Conservation (phyloP, 2,329 filamentous ascomycete genomes). For the Ophiosphaerella narmari region DNA sequence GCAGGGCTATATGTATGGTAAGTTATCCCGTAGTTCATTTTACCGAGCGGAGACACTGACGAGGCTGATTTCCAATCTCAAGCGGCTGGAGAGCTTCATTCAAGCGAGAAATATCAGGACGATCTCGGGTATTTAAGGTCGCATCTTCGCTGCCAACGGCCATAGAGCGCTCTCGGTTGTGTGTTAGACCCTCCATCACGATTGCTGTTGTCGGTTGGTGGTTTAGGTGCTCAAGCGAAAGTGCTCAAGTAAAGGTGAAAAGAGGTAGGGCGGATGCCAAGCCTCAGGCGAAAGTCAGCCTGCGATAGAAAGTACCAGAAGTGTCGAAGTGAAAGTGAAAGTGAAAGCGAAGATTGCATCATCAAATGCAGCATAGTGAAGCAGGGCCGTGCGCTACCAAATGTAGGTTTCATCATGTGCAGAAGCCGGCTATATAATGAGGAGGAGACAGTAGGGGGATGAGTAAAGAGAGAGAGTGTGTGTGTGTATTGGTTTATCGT, state of each 20-base stretch:
- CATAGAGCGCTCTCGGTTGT: too few species aligned
- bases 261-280: not conserved
- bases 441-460: not conserved
- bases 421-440: too few species aligned
- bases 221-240: not conserved
- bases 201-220: not conserved
- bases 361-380: too few species aligned
- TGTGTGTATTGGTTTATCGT: too few species aligned
- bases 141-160: too few species aligned
- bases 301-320: too few species aligned
- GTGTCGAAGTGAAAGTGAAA: too few species aligned
- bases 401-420: too few species aligned
- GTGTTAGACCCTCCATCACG: constrained; percentile 8
- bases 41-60: constrained; percentile 2
- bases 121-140: not conserved
- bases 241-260: not conserved
- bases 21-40: not conserved
- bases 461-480: too few species aligned
- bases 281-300: not conserved
- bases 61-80: constrained; percentile 1
- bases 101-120: constrained; percentile 5
- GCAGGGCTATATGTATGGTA: not conserved
- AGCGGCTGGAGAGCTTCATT: constrained; percentile 3
- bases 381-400: too few species aligned
- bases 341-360: too few species aligned